These are phyloP conservation scores for Sparassis latifolia DNA, from an alignment of 1,284 basidiomycete species.

Conservation along the genomic window DNA sequence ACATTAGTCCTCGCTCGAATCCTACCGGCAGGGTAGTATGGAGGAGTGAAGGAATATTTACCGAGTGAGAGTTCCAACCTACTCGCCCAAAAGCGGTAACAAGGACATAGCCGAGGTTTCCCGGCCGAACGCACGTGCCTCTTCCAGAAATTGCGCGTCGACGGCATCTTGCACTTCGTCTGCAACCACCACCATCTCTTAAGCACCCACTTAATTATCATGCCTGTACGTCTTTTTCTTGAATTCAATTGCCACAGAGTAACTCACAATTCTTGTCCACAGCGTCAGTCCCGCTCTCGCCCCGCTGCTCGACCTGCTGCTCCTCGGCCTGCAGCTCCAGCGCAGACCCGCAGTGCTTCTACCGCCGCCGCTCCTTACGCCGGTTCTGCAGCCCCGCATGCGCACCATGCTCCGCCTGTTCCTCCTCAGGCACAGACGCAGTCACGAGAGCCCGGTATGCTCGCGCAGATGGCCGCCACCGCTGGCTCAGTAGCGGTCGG, in stretches of 20 bases:
- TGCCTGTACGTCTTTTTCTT: constrained; percentile 50
- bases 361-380: constrained; percentile 36
- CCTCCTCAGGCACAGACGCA: constrained; percentile 19
- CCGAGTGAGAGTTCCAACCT: too few relatives aligned
- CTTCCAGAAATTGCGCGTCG: constrained; percentile 5
- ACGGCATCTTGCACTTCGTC: constrained; percentile 18
- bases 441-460: constrained; percentile 50
- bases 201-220: constrained; percentile 22
- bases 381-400: constrained; percentile 39
- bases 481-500: constrained; percentile 84
- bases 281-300: constrained; percentile 54
- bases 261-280: constrained; percentile 10
- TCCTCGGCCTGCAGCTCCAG: constrained; percentile 17
- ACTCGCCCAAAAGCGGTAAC: too few relatives aligned
- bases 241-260: neutral
- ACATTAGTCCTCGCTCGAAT: too few relatives aligned
- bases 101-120: too few relatives aligned
- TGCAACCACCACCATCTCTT: constrained; percentile 20
- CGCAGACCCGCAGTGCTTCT: constrained; percentile 33
- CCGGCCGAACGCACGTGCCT: neutral
- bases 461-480: constrained; percentile 83
- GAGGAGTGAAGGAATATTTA: too few relatives aligned
- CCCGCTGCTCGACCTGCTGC: constrained; percentile 45
- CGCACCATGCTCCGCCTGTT: constrained; percentile 25
- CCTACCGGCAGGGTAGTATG: too few relatives aligned